Conservation (phyloP, 768 basidiomycete genomes). For the Crucibulum laeve region DNA sequence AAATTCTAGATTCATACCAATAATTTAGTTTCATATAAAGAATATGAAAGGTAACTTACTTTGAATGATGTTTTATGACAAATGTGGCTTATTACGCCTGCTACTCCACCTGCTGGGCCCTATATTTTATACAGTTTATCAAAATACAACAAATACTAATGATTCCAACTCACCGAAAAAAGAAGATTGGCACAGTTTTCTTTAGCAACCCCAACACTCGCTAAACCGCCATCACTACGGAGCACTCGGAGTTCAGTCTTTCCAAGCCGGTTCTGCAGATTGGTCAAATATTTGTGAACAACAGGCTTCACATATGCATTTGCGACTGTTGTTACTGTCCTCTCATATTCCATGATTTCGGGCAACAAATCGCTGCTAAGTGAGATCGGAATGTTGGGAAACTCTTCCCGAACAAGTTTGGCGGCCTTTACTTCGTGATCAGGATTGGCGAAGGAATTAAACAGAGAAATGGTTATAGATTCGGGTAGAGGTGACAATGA, state of each 20-base stretch:
- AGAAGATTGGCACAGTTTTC: slow-evolving; percentile 20
- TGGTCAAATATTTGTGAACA: slow-evolving; percentile 17
- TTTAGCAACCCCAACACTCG: slow-evolving; percentile 16
- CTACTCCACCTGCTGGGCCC: slow-evolving; percentile 23
- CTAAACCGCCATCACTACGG: slow-evolving; percentile 21
- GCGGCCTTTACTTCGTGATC: slow-evolving; percentile 16
- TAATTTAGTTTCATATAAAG: not conserved
- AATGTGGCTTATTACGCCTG: slow-evolving; percentile 17
- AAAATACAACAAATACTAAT: not conserved
- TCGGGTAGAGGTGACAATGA: slow-evolving; percentile 11
- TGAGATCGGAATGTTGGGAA: slow-evolving; percentile 19
- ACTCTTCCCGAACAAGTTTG: slow-evolving; percentile 14
- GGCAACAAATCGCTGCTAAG: slow-evolving; percentile 18
- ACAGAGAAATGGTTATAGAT: slow-evolving; percentile 20
- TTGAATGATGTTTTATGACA: slow-evolving; percentile 9
- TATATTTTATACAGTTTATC: not conserved
- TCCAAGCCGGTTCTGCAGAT: slow-evolving; percentile 14
- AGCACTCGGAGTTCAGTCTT: slow-evolving; percentile 18
- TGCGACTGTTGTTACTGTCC: slow-evolving; percentile 22
- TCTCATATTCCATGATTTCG: slow-evolving; percentile 22
- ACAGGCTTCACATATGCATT: slow-evolving; percentile 23
- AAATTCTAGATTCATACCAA: slow-evolving; percentile 12
- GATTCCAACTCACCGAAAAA: slow-evolving; percentile 10
- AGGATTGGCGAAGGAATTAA: slow-evolving; percentile 21
- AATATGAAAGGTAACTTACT: not conserved